Base-by-base conservation (phyloP, 495 filamentous ascomycete genomes). In the Xylaria cubensis region DNA sequence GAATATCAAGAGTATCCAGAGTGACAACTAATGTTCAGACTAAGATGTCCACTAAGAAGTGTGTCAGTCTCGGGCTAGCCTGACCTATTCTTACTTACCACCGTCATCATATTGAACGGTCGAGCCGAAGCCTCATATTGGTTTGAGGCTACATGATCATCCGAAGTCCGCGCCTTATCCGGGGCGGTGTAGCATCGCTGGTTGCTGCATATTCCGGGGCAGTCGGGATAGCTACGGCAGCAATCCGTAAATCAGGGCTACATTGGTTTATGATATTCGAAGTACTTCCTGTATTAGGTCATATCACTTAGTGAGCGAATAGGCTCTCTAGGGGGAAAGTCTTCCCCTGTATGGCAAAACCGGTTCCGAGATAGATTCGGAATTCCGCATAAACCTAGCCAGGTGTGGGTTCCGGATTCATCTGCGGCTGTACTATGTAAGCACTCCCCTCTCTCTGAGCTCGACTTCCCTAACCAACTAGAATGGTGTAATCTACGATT, bases 131-230 rank as follows among this genome's bases (percentile, higher is more conserved):
- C 29, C 58, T 62, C 61, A 7, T 39, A 17, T 64, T n/a, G 34
- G 15, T 3, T 36, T 64, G 39, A 46, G 61, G 39, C n/a, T 36
- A 39, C 36, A n/a, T 10, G 24, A 4, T 12, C 61, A 46, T 64
- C 61, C 61, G 61, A 64, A 46, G 39, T 44, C 61, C 61, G 39
- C 36, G 39, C 21, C 61, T 36, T n/a, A 64, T 44, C n/a, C 61
- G 61, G 61, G n/a, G 13, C 39, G 21, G 39, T 29, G 10, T 64
- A 13, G 53, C 26, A 32, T 13, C 19, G 53, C 3, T 44, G 39
- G 10, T 39, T 15, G 61, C 61, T 13, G 39, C 13, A 44, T 29
- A 46, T 46, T 51, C 48, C n/a, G 48, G 48, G n/a, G 48, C n/a
- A 1, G n/a, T 51, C n/a, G n/a, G n/a, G 48, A 51, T 24, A n/a